A percentile compares a stretch with the other conserved stretches of the same genome.
These are phyloP conservation scores for Amanita pallidorosea DNA, from an alignment of 768 basidiomycete species.

Conservation along the genomic window DNA sequence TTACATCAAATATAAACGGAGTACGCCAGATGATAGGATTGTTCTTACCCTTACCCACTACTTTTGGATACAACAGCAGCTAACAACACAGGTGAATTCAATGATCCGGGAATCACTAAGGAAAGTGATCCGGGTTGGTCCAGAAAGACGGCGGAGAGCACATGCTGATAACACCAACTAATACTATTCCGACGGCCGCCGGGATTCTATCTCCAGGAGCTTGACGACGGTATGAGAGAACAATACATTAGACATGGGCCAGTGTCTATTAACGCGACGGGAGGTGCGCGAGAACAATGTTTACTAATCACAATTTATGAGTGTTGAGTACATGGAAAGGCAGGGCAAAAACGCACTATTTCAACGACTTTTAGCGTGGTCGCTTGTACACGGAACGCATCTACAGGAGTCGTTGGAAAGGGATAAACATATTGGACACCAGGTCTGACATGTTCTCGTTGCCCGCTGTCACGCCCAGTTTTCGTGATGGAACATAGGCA, in stretches of 20 bases:
- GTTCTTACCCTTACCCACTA: background rate
- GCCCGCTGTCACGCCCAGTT: background rate
- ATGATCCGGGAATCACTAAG: background rate
- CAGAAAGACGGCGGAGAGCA: background rate
- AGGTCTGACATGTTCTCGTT: background rate
- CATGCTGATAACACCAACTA: background rate
- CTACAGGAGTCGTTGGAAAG: background rate
- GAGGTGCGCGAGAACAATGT: background rate
- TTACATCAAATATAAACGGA: background rate
- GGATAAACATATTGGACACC: background rate
- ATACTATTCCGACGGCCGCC: background rate
- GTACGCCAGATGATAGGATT: background rate
- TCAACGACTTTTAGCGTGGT: background rate
- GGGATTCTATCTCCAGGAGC: background rate
- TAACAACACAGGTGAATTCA: constrained; percentile 5
- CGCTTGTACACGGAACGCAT: background rate
- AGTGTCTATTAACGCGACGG: background rate
- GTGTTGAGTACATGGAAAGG: no score
- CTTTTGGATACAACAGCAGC: constrained; percentile 1
- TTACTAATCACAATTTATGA: background rate
- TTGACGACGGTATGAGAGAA: background rate
- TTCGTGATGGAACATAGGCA: background rate
- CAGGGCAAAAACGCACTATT: background rate
- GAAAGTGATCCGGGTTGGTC: background rate
- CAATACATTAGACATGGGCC: background rate